Base-by-base conservation (phyloP, 208 protist genomes). In the Angomonas deanei region DNA sequence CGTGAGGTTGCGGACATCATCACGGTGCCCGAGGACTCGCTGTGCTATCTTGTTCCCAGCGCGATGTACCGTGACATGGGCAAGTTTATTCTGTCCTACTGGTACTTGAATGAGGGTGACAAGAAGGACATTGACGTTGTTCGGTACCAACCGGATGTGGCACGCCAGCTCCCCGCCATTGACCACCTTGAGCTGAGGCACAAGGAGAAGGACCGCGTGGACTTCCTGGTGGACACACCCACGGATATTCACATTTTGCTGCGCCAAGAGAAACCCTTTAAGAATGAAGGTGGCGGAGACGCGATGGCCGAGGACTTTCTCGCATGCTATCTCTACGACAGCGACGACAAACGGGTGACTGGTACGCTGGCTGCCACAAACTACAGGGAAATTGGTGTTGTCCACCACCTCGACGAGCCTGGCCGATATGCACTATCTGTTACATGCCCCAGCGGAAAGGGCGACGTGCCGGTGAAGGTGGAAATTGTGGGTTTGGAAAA, bases 41-140 rank as follows among this genome's bases (percentile, higher is more conserved):
- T 93, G 47, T 86, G 74, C 70, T 93, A 93, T 74, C 68, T 91
- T 30, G 82, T 91, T 15, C 81, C 81, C 2, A 88, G 73, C 32
- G 74, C 72, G 10, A 84, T 89, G 81, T 70, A 74, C 32, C 84
- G 70, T 33, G 82, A 86, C 17, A 77, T 81, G 62, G 70, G 82
- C 49, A 93, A 88, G 69, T 93, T 93, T 65, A 76, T 93, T n/a
- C 68, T 93, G 21, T 91, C 84, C 21, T 91, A 85, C 63, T 89
- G 80, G 79, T 85, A 80, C 39, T 50, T 78, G 27, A 78, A 66
- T 36, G 52, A 58, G 11, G 64, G 58, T 26, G 79, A 90, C 48
- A 67, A 66, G 3, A 31, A 72, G n/a, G 63, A 70, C 24, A 21
- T 93, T 32, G 69, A 68, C 15, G 57, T 86, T 15, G 52, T 61